Conservation (phyloP, 1,139 yeast species). For the Suhomyces kunorum region DNA sequence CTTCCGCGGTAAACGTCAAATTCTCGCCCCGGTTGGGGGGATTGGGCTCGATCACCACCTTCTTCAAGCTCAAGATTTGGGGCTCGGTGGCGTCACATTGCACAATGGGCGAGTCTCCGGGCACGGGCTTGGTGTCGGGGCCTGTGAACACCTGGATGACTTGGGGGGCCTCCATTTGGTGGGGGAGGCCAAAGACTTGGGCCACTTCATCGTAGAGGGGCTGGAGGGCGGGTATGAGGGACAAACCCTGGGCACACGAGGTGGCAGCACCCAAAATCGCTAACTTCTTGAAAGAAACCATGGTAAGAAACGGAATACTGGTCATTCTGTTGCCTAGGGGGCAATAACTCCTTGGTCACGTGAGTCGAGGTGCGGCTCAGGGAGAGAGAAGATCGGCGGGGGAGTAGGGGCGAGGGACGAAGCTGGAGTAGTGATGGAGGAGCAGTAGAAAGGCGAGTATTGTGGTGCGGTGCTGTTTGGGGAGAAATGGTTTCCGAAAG, state of each 20-base stretch:
- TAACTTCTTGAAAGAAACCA: conserved; percentile 32
- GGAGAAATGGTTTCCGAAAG: too few relatives aligned
- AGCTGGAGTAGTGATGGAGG: too few relatives aligned
- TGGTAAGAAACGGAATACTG: conserved; percentile 10
- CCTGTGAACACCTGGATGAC: conserved; percentile 20
- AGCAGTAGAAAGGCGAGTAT: too few relatives aligned
- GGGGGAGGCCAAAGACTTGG: conserved; percentile 19
- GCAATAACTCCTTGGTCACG: background rate
- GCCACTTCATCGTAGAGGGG: conserved; percentile 23
- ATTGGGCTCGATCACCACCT: conserved; percentile 69
- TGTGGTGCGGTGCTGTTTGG: too few relatives aligned
- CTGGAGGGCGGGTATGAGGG: conserved; percentile 24
- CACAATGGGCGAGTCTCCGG: conserved; percentile 85
- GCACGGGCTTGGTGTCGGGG: conserved; percentile 64
- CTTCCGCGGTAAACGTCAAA: conserved; percentile 75
- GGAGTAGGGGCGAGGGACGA: too few relatives aligned
- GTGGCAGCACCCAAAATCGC: conserved; percentile 18
- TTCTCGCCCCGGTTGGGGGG: conserved; percentile 85
- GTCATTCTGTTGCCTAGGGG: conserved; percentile 1
- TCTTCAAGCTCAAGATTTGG: conserved; percentile 64
- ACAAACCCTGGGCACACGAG: conserved; percentile 24
- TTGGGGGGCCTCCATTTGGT: conserved; percentile 11
- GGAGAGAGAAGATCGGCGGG: too few relatives aligned
- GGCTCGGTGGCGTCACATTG: conserved; percentile 67
- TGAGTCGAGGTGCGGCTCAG: background rate